Evolutionary conservation across 179 eudicot species (phyloP).

Genomic region (Silene noctiflora): DNA sequence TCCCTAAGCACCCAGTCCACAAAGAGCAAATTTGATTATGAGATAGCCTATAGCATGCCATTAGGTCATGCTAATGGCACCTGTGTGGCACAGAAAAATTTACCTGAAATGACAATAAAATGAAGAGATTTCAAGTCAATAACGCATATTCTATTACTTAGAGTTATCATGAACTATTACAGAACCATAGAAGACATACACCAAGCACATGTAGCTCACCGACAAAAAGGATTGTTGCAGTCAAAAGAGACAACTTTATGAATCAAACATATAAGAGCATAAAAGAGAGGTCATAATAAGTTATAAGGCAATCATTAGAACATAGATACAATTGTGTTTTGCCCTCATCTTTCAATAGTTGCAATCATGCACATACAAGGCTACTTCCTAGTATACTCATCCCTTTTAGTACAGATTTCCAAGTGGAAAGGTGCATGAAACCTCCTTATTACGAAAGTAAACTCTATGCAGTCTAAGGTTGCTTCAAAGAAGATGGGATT

Average conservation of each 20-base stretch:
- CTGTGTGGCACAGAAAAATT: constrained; percentile 1
- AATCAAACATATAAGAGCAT: neutral
- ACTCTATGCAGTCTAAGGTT: neutral
- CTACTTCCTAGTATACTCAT: neutral
- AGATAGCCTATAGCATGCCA: constrained; percentile 52
- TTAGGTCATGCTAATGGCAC: constrained; percentile 33
- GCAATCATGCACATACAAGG: neutral
- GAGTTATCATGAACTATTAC: neutral
- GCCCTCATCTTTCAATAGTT: neutral
- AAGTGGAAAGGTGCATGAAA: neutral
- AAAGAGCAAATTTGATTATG: constrained; percentile 35
- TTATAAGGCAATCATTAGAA: no score
- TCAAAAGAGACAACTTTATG: neutral
- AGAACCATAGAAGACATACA: neutral
- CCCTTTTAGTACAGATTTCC: neutral
- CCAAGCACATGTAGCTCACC: neutral
- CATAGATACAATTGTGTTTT: neutral
- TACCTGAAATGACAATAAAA: constrained; percentile 9
- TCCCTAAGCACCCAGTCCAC: constrained; percentile 33
- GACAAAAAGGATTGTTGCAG: neutral
- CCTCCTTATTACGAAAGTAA: neutral
- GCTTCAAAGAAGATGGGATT: no score
- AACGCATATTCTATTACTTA: neutral
- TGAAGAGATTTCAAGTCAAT: neutral
- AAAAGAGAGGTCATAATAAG: neutral